Conservation (phyloP, 805 yeast genomes). For the Yamadazyma tumulicola region DNA sequence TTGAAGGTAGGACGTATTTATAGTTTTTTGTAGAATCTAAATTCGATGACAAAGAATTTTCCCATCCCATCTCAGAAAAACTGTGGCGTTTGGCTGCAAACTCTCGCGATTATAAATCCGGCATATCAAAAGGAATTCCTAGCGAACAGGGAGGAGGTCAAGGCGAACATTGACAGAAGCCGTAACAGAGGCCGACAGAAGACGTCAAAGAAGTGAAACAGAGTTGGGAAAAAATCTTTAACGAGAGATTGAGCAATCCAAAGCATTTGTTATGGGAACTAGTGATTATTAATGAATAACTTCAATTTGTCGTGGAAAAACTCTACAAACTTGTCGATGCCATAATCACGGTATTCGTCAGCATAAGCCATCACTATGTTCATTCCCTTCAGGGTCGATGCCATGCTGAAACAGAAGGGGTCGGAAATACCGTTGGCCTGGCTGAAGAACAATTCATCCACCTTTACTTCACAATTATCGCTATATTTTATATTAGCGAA, state of each 20-base stretch:
- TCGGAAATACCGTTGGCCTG: conserved; percentile 4
- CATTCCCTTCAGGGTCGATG: conserved; percentile 4
- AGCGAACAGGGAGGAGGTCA: no score
- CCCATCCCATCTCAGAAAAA: conserved; percentile 1
- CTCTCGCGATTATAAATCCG: no score
- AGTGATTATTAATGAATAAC: conserved; percentile 3
- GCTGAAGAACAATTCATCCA: conserved; percentile 9
- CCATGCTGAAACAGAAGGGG: conserved; percentile 4
- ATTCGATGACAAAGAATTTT: no score
- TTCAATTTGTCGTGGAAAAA: conserved; percentile 3
- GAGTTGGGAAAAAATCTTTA: no score
- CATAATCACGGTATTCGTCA: conserved; percentile 2
- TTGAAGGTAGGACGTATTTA: no score
- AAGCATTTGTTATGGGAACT: no score
- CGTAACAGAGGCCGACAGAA: no score
- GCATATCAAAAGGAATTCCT: no score
- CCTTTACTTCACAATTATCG: conserved; percentile 8
- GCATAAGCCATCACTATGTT: conserved; percentile 5
- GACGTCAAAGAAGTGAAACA: no score
- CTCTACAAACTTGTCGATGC: conserved; percentile 1
- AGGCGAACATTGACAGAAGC: no score
- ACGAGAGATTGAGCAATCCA: no score
- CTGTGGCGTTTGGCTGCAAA: conserved; percentile 1
- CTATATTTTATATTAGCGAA: background rate
- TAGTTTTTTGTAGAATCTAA: no score